A percentile compares a stretch with the other conserved stretches of the same genome.
Evolutionary conservation across 106 monocot genomes (phyloP).

Genomic region (Narthecium ossifragum): DNA sequence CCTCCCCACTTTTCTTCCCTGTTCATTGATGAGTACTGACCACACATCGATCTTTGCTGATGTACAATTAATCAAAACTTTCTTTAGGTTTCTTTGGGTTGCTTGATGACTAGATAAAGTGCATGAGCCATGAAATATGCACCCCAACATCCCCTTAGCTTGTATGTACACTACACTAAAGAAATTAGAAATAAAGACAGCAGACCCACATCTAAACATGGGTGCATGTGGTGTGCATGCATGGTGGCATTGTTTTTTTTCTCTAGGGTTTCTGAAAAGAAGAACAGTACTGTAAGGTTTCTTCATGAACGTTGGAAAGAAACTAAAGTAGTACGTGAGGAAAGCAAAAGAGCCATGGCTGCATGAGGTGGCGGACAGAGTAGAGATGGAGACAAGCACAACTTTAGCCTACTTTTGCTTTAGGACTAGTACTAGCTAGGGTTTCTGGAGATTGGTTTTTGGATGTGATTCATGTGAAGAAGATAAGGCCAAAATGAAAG

Average conservation of each 20-base stretch:
- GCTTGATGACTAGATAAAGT: conserved; percentile 71
- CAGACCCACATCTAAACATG: conserved; percentile 27
- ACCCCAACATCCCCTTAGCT: conserved; percentile 8
- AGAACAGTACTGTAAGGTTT: conserved; percentile 9
- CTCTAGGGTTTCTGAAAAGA: too few species aligned
- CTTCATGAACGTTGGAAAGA: conserved; percentile 11
- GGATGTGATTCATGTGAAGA: too few species aligned
- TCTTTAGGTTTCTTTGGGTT: conserved; percentile 13
- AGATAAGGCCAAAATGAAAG: too few species aligned
- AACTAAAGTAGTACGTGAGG: conserved; percentile 16
- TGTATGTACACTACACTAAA: conserved; percentile 34
- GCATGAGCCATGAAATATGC: conserved; percentile 1
- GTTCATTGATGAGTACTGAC: conserved; percentile 23
- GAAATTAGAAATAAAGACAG: conserved; percentile 11
- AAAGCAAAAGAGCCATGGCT: too few species aligned
- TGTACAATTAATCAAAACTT: too few species aligned
- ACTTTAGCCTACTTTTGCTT: conserved; percentile 45
- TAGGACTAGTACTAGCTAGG: neutral
- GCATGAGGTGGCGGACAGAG: conserved; percentile 25
- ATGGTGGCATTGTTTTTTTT: neutral
- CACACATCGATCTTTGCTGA: too few species aligned
- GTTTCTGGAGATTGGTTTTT: too few species aligned
- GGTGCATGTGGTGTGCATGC: conserved; percentile 48
- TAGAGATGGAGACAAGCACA: conserved; percentile 36
- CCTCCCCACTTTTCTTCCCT: conserved; percentile 80